Conservation (phyloP, 305 asterid species). For the Fraxinus floribunda region DNA sequence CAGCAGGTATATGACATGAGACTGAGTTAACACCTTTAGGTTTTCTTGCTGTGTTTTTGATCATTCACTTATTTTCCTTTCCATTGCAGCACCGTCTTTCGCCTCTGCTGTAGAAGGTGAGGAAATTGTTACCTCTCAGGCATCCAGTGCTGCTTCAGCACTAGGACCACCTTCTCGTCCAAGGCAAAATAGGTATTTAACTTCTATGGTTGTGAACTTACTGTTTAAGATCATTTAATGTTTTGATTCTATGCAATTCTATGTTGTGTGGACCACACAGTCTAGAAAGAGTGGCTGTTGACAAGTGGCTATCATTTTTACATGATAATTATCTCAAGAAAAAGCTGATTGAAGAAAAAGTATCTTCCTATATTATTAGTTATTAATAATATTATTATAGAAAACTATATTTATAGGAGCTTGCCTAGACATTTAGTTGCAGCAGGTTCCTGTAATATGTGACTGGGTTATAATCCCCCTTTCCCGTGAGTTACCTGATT, state of each 20-base stretch:
- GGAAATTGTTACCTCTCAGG: slow-evolving; percentile 52
- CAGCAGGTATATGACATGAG: slow-evolving; percentile 52
- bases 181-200: slow-evolving; percentile 70
- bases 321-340: not conserved
- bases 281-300: slow-evolving; percentile 1
- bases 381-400: not conserved
- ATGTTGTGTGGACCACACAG: not conserved
- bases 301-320: not conserved
- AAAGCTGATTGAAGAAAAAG: not conserved
- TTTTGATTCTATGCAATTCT: not conserved
- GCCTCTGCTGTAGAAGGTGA: slow-evolving; percentile 65
- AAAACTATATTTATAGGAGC: not conserved
- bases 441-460: not conserved
- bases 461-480: not conserved
- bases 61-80: slow-evolving; percentile 18
- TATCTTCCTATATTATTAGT: not conserved
- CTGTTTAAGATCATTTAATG: not conserved
- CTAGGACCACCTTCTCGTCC: slow-evolving; percentile 48
- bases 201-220: not conserved
- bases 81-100: slow-evolving; percentile 50
- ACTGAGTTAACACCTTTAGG: slow-evolving; percentile 6
- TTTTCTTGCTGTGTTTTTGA: slow-evolving; percentile 4
- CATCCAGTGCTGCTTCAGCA: slow-evolving; percentile 39
- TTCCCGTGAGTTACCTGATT: not conserved
- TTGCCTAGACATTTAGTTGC: not conserved